phyloP scores from a whole-genome alignment of 139 green algal genomes.

The Tetraselmis chui region DNA sequence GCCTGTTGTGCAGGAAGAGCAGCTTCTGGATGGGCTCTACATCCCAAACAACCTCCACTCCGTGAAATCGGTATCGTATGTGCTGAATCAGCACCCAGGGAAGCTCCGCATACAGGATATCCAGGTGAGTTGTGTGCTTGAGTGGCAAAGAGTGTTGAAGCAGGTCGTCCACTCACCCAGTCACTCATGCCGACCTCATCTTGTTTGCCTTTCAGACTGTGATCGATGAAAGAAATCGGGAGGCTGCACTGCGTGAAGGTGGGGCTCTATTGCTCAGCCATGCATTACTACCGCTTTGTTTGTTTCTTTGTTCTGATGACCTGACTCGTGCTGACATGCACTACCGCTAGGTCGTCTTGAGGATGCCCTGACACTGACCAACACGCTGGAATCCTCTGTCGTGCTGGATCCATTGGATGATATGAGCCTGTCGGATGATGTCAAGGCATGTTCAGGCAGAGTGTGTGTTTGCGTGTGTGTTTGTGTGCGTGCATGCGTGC shows the following conservation, averaged over 20 bases:
- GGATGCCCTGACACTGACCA: background rate
- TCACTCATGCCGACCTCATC: background rate
- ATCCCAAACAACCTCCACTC: background rate
- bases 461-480: too few relatives aligned
- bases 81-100: constrained; percentile 48
- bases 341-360: background rate
- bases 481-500: too few relatives aligned
- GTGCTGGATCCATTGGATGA: constrained; percentile 10
- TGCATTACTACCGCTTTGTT: too few relatives aligned
- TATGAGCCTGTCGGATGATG: background rate
- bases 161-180: too few relatives aligned
- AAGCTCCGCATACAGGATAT: constrained; percentile 51
- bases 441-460: too few relatives aligned
- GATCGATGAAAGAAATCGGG: background rate
- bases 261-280: too few relatives aligned
- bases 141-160: too few relatives aligned
- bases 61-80: constrained; percentile 27
- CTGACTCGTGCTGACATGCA: too few relatives aligned
- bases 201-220: background rate
- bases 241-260: background rate
- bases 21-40: background rate
- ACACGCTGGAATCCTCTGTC: background rate
- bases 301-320: too few relatives aligned
- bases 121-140: too few relatives aligned
- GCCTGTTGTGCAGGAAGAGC: background rate